Conservation (phyloP, 768 basidiomycete species). For the Russula ochroleuca region DNA sequence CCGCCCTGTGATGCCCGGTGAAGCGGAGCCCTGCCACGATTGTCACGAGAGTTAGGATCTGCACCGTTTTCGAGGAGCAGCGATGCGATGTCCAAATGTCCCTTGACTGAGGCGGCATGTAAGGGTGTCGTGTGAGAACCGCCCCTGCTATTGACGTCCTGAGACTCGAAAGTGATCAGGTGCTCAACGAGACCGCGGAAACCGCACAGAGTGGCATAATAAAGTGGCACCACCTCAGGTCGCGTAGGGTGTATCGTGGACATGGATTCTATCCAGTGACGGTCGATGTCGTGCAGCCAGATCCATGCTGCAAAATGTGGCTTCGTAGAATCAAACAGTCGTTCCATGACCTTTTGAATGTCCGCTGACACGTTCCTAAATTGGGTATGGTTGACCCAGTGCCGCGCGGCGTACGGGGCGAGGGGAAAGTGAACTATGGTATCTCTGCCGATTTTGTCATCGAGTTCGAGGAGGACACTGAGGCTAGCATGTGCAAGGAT, state of each 20-base stretch:
- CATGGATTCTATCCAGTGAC: background rate
- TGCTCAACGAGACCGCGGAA: background rate
- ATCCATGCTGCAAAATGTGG: constrained; percentile 3
- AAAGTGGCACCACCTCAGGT: background rate
- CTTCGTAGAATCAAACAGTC: background rate
- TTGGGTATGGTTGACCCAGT: constrained; percentile 7
- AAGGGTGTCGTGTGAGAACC: background rate
- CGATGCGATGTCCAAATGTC: background rate
- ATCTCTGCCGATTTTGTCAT: background rate
- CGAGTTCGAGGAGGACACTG: background rate
- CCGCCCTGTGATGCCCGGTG: background rate
- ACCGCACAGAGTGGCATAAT: constrained; percentile 9
- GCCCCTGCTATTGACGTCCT: background rate
- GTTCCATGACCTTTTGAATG: background rate
- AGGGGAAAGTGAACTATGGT: background rate
- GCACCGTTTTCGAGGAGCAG: background rate
- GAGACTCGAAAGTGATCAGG: background rate
- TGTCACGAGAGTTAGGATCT: background rate
- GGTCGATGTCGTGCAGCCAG: constrained; percentile 15
- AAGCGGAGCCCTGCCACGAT: background rate
- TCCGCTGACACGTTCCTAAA: background rate
- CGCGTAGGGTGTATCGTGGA: background rate
- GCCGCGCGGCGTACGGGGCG: background rate
- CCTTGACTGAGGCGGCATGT: background rate
- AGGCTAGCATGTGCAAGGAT: background rate